A percentile compares a stretch with the other conserved stretches of the same genome.
These are phyloP conservation scores for Samsoniella hepiali DNA, from an alignment of 2,329 filamentous ascomycete species.

Conservation along the genomic window DNA sequence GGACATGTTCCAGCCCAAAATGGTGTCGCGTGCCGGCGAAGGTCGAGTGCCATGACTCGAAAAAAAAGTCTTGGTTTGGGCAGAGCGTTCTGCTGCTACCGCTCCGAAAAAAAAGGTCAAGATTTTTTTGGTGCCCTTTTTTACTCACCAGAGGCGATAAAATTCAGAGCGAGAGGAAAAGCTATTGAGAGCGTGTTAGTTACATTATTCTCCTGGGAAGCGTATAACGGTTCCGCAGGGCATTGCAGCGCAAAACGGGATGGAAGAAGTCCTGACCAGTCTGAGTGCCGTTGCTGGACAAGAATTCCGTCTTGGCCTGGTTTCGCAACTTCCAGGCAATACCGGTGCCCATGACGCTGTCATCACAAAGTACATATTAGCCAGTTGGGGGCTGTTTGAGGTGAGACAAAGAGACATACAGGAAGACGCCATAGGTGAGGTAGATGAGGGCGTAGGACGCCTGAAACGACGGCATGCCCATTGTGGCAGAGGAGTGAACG, in stretches of 20 bases:
- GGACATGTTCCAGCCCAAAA: neutral
- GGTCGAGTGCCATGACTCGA: neutral
- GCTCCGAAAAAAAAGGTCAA: constrained; percentile 50
- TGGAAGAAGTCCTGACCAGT: constrained; percentile 59
- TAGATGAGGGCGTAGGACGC: constrained; percentile 84
- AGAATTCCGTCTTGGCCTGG: constrained; percentile 67
- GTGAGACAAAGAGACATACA: constrained; percentile 50
- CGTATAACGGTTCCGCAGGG: too few species aligned
- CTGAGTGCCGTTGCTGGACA: constrained; percentile 77
- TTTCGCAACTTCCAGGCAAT: constrained; percentile 57
- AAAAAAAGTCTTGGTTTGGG: neutral
- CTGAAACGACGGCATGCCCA: constrained; percentile 72
- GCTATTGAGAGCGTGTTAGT: constrained; percentile 49
- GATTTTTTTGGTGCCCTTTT: constrained; percentile 20
- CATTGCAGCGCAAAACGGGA: constrained; percentile 13
- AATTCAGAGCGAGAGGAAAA: constrained; percentile 78
- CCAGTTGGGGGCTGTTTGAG: neutral
- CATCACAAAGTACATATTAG: neutral
- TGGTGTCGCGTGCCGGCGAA: neutral
- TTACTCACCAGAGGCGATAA: constrained; percentile 87
- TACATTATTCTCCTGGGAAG: neutral
- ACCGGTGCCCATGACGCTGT: constrained; percentile 60
- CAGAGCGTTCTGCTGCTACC: constrained; percentile 49
- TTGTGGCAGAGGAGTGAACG: constrained; percentile 33
- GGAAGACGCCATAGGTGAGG: constrained; percentile 70